These are phyloP conservation scores for Exobasidium cylindrosporum DNA, from an alignment of 1,284 basidiomycete genomes.

Conservation along the genomic window DNA sequence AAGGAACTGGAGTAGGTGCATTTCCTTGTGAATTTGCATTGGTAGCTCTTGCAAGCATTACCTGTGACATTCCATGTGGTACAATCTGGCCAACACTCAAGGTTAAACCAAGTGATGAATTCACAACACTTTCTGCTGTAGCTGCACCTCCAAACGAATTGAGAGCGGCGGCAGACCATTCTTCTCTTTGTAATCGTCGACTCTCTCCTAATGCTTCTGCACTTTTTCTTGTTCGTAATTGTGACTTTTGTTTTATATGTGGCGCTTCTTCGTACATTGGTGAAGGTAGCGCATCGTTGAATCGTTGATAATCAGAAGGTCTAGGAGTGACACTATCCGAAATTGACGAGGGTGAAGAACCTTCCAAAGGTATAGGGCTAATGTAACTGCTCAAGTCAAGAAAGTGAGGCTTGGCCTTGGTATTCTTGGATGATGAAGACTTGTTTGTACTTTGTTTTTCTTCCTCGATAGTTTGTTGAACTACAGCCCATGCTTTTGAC, in stretches of 20 bases:
- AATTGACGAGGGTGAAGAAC: not conserved
- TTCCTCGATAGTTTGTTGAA: not conserved
- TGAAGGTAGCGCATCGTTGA: not conserved
- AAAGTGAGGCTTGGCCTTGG: conserved; percentile 7
- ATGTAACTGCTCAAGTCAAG: conserved; percentile 9
- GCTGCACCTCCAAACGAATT: not conserved
- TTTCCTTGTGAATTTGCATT: not conserved
- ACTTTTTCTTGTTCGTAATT: conserved; percentile 4
- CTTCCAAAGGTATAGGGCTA: conserved; percentile 5
- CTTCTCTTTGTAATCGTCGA: conserved; percentile 1
- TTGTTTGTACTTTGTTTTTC: conserved; percentile 2
- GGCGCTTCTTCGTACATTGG: not conserved
- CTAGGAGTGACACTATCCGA: conserved; percentile 5
- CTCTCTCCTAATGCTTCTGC: conserved; percentile 3
- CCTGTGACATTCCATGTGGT: not conserved
- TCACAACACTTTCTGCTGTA: not conserved
- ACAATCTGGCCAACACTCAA: not conserved
- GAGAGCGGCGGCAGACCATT: not conserved
- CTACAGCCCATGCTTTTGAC: not conserved
- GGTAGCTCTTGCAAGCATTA: not conserved
- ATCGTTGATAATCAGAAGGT: conserved; percentile 2
- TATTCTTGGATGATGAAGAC: not conserved
- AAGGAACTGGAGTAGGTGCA: not conserved
- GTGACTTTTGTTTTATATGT: not conserved
- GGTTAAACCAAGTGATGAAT: not conserved